A percentile compares a stretch with the other conserved stretches of the same genome.
These are phyloP conservation scores for Arabidopsis hybrid DNA, from an alignment of 441 rosid genomes.

Conservation along the genomic window DNA sequence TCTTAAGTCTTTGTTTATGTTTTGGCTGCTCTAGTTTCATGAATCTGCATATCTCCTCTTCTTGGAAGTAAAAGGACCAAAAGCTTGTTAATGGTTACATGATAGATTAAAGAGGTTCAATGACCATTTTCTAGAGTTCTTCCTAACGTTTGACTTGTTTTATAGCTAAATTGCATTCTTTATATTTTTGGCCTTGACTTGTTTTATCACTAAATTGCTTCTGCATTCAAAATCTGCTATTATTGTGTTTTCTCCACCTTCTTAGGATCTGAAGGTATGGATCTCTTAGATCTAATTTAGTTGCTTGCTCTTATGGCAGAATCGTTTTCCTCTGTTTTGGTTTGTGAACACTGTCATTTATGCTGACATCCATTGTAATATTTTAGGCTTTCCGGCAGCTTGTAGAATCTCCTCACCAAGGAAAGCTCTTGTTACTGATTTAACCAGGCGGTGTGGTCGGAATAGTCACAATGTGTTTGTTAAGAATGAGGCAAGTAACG, in stretches of 20 bases:
- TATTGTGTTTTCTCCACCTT: slow-evolving; percentile 21
- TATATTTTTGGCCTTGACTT: background rate
- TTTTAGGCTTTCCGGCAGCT: slow-evolving; percentile 27
- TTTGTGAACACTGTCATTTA: slow-evolving; percentile 16
- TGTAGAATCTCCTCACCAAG: slow-evolving; percentile 32
- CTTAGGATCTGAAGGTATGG: slow-evolving; percentile 18
- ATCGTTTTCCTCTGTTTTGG: slow-evolving; percentile 3
- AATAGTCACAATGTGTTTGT: slow-evolving; percentile 49
- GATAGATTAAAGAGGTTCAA: slow-evolving; percentile 3
- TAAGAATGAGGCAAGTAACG: slow-evolving; percentile 56
- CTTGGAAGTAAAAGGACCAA: background rate
- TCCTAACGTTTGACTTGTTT: background rate
- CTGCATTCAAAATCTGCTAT: slow-evolving; percentile 16
- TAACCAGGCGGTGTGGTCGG: slow-evolving; percentile 55
- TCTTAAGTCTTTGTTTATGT: slow-evolving; percentile 25
- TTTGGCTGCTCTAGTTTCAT: slow-evolving; percentile 34
- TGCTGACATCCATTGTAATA: slow-evolving; percentile 20
- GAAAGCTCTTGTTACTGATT: slow-evolving; percentile 53
- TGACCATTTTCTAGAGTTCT: background rate
- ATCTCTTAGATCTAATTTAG: slow-evolving; percentile 3
- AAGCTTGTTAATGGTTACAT: slow-evolving; percentile 24
- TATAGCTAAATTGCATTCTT: background rate
- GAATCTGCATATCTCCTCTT: slow-evolving; percentile 15
- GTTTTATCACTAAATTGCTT: slow-evolving; percentile 10
- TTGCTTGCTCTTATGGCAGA: background rate